Conservation (phyloP, 495 filamentous ascomycete species). For the Evansstolkia leycettana region DNA sequence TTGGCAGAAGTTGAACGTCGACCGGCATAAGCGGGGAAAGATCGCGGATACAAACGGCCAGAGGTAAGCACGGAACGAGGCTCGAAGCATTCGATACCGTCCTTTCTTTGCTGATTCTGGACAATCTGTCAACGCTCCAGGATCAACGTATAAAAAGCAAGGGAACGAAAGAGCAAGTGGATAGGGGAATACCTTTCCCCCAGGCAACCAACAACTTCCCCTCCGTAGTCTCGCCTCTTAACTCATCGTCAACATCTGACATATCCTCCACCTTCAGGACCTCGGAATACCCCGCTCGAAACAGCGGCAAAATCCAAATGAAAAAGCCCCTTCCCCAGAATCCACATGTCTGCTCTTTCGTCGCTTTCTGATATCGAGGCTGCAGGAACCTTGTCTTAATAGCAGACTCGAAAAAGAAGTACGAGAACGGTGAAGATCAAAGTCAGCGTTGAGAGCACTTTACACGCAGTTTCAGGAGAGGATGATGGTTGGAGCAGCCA, state of each 20-base stretch:
- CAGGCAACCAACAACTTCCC: too few relatives aligned
- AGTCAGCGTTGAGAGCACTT: slow-evolving; percentile 8
- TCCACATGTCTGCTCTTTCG: slow-evolving; percentile 11
- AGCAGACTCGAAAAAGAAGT: slow-evolving; percentile 14
- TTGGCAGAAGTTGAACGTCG: slow-evolving; percentile 44
- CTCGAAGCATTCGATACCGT: slow-evolving; percentile 8
- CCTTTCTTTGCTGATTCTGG: too few relatives aligned
- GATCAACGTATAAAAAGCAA: too few relatives aligned
- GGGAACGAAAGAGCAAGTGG: too few relatives aligned
- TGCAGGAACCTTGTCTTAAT: slow-evolving; percentile 12
- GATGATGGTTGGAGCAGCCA: too few relatives aligned
- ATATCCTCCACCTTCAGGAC: slow-evolving; percentile 17
- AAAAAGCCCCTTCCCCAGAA: slow-evolving; percentile 23
- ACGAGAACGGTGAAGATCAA: slow-evolving; percentile 6
- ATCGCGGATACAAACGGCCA: slow-evolving; percentile 26
- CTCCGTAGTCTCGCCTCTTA: slow-evolving; percentile 4
- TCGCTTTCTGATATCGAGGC: slow-evolving; percentile 7
- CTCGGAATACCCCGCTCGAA: slow-evolving; percentile 13
- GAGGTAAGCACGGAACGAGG: slow-evolving; percentile 8
- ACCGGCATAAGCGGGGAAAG: slow-evolving; percentile 34
- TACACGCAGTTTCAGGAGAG: too few relatives aligned
- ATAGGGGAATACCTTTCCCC: too few relatives aligned
- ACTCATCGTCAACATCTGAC: slow-evolving; percentile 9
- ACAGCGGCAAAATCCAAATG: slow-evolving; percentile 19
- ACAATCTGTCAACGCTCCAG: too few relatives aligned